phyloP scores from a whole-genome alignment of 1,284 basidiomycete species.

The Leccinum solheimii region DNA sequence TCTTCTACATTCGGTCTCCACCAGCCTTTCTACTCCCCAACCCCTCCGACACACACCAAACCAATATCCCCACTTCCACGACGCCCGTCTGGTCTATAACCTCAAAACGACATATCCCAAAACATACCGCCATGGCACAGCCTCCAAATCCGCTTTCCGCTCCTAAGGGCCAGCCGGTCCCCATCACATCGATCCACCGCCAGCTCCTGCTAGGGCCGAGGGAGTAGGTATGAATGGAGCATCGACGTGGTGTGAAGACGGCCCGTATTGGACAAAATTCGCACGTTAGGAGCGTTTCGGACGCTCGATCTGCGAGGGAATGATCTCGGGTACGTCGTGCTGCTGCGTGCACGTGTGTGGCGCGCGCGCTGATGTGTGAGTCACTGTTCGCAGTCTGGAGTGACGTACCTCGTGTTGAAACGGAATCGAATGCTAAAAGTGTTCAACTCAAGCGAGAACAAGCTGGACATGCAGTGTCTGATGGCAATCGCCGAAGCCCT shows the following conservation, averaged over 20 bases:
- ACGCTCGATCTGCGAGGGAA: constrained; percentile 93
- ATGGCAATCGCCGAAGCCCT: constrained; percentile 86
- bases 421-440: constrained; percentile 94
- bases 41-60: constrained; percentile 38
- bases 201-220: background rate
- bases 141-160: constrained; percentile 51
- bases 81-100: constrained; percentile 41
- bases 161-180: constrained; percentile 4
- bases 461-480: constrained; percentile 77
- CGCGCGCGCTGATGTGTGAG: background rate
- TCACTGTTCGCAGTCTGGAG: background rate
- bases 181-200: constrained; percentile 55
- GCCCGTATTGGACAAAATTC: constrained; percentile 69
- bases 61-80: constrained; percentile 59
- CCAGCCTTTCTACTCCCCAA: constrained; percentile 16
- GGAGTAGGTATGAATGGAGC: constrained; percentile 7
- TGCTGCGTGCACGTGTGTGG: background rate
- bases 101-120: constrained; percentile 68
- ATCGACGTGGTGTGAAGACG: no score
- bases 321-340: constrained; percentile 67
- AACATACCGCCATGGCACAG: constrained; percentile 35
- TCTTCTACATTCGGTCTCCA: constrained; percentile 23
- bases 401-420: constrained; percentile 87
- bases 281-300: constrained; percentile 81
- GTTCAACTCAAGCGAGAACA: constrained; percentile 92